These are phyloP conservation scores for Amaranthus cruentus DNA, from an alignment of 148 eudicot genomes.

Conservation along the genomic window DNA sequence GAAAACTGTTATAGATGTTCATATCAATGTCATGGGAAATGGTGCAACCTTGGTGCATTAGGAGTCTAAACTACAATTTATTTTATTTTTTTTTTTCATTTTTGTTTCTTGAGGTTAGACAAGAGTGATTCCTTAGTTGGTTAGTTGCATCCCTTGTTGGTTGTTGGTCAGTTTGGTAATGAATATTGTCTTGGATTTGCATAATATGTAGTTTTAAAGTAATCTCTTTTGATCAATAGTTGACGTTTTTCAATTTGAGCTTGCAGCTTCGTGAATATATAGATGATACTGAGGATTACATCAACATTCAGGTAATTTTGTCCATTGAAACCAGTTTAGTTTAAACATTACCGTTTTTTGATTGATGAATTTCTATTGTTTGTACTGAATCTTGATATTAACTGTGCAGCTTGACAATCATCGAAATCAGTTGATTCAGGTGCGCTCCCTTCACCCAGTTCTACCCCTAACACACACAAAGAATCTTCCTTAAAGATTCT, in stretches of 20 bases:
- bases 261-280: slow-evolving; percentile 76
- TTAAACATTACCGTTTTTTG: not conserved
- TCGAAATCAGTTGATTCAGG: slow-evolving; percentile 79
- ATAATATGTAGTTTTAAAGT: not conserved
- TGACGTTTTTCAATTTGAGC: slow-evolving; percentile 8
- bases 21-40: not conserved
- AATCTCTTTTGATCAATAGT: not conserved
- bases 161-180: not conserved
- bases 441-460: slow-evolving; percentile 7
- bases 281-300: slow-evolving; percentile 79
- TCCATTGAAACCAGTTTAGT: not conserved
- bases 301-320: slow-evolving; percentile 57
- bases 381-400: slow-evolving; percentile 15
- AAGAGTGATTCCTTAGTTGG: not conserved
- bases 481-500: too few species aligned
- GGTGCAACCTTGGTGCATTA: not conserved
- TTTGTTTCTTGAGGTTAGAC: not conserved
- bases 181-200: not conserved
- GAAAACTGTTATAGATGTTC: not conserved
- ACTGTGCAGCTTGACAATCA: slow-evolving; percentile 73
- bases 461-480: too few species aligned
- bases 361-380: slow-evolving; percentile 6
- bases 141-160: not conserved
- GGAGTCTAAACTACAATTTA: not conserved
- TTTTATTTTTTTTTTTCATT: not conserved